Conservation (phyloP, 2,329 filamentous ascomycete genomes). For the Xylaria polymorpha region DNA sequence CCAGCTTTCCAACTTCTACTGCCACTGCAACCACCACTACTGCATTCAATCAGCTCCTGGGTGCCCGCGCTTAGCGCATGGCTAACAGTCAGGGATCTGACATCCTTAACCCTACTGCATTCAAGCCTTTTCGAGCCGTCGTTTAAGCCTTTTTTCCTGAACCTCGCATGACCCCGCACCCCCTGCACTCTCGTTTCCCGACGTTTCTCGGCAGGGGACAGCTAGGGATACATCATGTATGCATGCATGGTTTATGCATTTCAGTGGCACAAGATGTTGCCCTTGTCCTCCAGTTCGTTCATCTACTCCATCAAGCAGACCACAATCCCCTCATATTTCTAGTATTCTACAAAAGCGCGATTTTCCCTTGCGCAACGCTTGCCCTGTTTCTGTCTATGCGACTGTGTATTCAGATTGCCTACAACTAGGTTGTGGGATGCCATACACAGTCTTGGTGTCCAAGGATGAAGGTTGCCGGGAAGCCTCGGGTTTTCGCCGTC, state of each 20-base stretch:
- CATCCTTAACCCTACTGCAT: conserved; percentile 7
- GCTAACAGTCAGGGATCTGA: conserved; percentile 15
- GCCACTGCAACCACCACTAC: conserved; percentile 14
- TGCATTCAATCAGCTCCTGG: conserved; percentile 13
- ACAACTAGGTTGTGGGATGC: background rate
- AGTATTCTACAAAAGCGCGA: background rate
- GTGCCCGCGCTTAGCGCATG: conserved; percentile 35
- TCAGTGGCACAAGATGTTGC: conserved; percentile 8
- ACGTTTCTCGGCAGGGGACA: conserved; percentile 38
- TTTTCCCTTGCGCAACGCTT: background rate
- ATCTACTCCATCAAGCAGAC: background rate
- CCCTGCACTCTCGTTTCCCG: conserved; percentile 26
- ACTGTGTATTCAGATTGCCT: background rate
- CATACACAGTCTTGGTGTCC: background rate
- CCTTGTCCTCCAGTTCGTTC: conserved; percentile 8
- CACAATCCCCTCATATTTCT: background rate
- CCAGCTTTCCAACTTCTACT: conserved; percentile 10
- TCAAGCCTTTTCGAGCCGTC: conserved; percentile 3
- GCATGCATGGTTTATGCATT: conserved; percentile 35
- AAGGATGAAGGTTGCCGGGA: background rate
- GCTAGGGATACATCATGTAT: conserved; percentile 31
- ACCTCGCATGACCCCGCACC: background rate
- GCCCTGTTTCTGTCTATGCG: background rate
- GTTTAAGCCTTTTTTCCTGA: conserved; percentile 1
- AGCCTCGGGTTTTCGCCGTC: conserved; percentile 9